These are phyloP conservation scores for Tirmania nivea DNA, from an alignment of 495 filamentous ascomycete genomes.

Conservation along the genomic window DNA sequence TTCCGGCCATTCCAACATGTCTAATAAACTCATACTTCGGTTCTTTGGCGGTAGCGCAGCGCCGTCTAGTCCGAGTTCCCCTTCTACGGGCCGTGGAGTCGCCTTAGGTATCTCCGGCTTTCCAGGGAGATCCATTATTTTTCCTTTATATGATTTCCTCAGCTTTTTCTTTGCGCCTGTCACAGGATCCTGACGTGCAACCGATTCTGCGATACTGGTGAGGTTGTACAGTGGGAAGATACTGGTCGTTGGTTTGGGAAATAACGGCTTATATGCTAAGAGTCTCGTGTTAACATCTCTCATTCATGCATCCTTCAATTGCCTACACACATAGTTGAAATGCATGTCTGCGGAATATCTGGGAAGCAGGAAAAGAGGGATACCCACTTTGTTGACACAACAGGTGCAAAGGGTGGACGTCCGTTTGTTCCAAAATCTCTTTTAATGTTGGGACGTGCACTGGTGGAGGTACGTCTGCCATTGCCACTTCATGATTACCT, in stretches of 20 bases:
- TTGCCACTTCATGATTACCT: background rate
- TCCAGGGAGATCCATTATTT: conserved; percentile 42
- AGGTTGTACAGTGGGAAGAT: conserved; percentile 42
- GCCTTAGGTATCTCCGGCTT: conserved; percentile 26
- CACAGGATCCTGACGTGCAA: conserved; percentile 39
- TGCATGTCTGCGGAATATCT: background rate
- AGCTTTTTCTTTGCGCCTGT: conserved; percentile 53
- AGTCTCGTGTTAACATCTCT: conserved; percentile 19
- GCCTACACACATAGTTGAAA: no score
- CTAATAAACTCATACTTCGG: conserved; percentile 15
- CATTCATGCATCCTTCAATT: background rate
- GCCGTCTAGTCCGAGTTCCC: conserved; percentile 22
- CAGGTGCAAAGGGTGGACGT: background rate
- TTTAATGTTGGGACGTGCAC: background rate
- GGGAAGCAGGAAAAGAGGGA: background rate
- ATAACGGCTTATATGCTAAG: conserved; percentile 22
- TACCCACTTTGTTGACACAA: background rate
- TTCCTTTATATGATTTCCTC: conserved; percentile 52
- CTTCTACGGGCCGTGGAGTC: conserved; percentile 29
- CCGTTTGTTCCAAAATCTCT: background rate
- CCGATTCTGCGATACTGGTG: conserved; percentile 35
- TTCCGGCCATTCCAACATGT: conserved; percentile 32
- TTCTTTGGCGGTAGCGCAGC: conserved; percentile 24
- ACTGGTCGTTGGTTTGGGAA: conserved; percentile 39
- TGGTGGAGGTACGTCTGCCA: background rate